phyloP scores from a whole-genome alignment of 768 basidiomycete species.

The Strobilomyces confusus region DNA sequence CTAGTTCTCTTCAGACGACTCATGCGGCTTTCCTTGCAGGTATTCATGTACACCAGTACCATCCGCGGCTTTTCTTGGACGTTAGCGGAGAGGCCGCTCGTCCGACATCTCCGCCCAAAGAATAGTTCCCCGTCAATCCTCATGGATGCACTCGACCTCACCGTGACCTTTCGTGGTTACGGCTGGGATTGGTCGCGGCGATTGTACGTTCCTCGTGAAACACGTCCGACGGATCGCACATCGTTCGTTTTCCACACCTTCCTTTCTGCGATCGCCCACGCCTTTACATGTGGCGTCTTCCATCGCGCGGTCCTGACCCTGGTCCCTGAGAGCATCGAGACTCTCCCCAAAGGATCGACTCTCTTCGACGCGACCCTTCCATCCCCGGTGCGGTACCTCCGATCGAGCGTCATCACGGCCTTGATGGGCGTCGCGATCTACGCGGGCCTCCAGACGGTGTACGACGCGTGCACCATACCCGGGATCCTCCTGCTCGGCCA shows the following conservation, averaged over 20 bases:
- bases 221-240: neutral
- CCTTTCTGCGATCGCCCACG: neutral
- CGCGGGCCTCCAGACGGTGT: neutral
- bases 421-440: neutral
- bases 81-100: neutral
- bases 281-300: neutral
- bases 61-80: neutral
- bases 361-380: neutral
- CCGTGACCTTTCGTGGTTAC: neutral
- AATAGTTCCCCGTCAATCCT: slow-evolving; percentile 1
- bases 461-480: neutral
- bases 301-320: neutral
- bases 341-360: neutral
- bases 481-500: neutral
- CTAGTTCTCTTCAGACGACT: neutral
- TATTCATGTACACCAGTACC: neutral
- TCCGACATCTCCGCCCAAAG: neutral
- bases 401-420: neutral
- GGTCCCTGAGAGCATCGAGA: neutral
- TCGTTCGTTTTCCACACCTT: neutral
- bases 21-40: neutral
- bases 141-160: slow-evolving; percentile 2
- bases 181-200: neutral
- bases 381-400: neutral
- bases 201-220: neutral